These are phyloP conservation scores for Suhomyces sp. DNA, from an alignment of 805 yeast species.

Conservation along the genomic window DNA sequence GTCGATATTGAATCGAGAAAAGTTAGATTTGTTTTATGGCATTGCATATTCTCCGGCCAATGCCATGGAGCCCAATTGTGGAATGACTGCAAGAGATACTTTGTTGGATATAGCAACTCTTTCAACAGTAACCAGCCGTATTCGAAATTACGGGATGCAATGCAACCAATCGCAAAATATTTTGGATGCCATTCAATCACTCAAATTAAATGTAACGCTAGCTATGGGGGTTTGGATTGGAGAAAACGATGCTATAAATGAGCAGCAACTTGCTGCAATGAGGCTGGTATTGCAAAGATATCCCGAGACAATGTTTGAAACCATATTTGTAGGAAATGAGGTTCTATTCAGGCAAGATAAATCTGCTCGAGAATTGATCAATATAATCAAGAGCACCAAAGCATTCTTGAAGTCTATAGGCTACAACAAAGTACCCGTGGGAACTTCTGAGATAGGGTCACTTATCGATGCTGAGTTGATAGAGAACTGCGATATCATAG, in stretches of 20 bases:
- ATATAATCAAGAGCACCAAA: slow-evolving; percentile 43
- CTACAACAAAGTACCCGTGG: slow-evolving; percentile 47
- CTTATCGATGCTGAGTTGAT: slow-evolving; percentile 39
- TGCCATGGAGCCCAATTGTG: slow-evolving; percentile 54
- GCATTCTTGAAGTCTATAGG: slow-evolving; percentile 30
- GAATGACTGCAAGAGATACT: slow-evolving; percentile 45
- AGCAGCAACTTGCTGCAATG: slow-evolving; percentile 45
- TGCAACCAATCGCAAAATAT: slow-evolving; percentile 55
- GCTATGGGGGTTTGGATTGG: slow-evolving; percentile 66
- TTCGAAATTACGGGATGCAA: slow-evolving; percentile 60
- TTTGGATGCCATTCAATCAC: slow-evolving; percentile 49
- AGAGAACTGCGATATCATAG: slow-evolving; percentile 50
- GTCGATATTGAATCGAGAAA: not conserved
- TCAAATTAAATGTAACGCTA: slow-evolving; percentile 53
- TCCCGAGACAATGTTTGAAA: slow-evolving; percentile 45
- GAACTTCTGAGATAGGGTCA: slow-evolving; percentile 60
- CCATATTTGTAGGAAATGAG: slow-evolving; percentile 61
- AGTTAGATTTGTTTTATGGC: slow-evolving; percentile 44
- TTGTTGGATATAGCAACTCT: slow-evolving; percentile 54
- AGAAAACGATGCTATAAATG: slow-evolving; percentile 40
- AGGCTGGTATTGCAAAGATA: slow-evolving; percentile 37
- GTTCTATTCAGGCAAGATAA: slow-evolving; percentile 55
- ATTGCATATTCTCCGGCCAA: slow-evolving; percentile 57
- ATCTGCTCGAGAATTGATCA: slow-evolving; percentile 32
- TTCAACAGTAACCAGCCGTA: slow-evolving; percentile 55